Conservation (phyloP, 495 filamentous ascomycete species). For the Daldinia vernicosa region DNA sequence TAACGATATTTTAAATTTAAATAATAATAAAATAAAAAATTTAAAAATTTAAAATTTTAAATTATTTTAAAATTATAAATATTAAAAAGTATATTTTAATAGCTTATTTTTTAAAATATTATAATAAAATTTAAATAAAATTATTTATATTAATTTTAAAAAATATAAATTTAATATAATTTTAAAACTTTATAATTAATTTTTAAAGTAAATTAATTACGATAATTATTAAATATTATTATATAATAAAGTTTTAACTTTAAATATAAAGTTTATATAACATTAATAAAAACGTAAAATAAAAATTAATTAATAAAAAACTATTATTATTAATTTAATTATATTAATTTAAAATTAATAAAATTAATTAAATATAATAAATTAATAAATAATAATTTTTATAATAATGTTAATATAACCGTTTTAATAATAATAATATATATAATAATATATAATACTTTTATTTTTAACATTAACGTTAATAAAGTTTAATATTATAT, state of each 20-base stretch:
- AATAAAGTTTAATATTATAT: neutral
- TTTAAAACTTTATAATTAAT: neutral
- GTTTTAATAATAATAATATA: neutral
- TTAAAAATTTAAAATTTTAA: neutral
- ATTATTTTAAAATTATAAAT: neutral
- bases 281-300: neutral
- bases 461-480: neutral
- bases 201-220: neutral
- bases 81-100: neutral
- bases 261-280: too few relatives aligned
- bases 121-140: neutral
- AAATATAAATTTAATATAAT: neutral
- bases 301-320: neutral
- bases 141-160: neutral
- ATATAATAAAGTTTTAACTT: neutral
- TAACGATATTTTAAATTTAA: neutral
- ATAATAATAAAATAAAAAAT: neutral
- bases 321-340: neutral
- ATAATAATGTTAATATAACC: neutral
- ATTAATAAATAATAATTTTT: neutral
- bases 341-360: neutral
- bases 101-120: neutral
- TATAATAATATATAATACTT: neutral
- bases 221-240: neutral
- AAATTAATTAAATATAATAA: neutral